Base-by-base conservation (phyloP, 805 yeast species). In the Candida nemodendra region DNA sequence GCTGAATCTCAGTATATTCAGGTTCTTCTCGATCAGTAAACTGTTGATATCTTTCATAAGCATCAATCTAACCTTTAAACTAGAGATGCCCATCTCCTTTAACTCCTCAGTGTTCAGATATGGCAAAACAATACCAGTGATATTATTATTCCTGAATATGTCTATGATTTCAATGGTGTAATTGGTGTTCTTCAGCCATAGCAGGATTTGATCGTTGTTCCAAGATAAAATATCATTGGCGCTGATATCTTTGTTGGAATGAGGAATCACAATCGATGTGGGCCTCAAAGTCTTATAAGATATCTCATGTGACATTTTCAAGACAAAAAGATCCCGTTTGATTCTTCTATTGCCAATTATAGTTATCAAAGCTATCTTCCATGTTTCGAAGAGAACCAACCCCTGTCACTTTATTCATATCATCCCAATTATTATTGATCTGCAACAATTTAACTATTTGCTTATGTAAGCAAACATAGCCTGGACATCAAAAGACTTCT, bases 81-180 rank as follows among this genome's bases (percentile, higher is more conserved):
- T 64, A 5, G 44, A 39, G 1, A 84, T 71, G 2, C 90, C 95
- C 53, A 91, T 64, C 36, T 89, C 96, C 43, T 70, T 67, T 30
- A 90, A 73, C 54, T 88, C 93, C 7, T 74, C 77, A 9, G 84
- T 76, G 22, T 78, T 77, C 34, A 90, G 65, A 44, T 77, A 80
- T 2, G 86, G 79, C 35, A 91, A 64, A 4, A 84, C 70, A 21
- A 83, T 76, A 2, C 96, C 96, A 3, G 82, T 78, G 34, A 86
- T 76, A 48, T 79, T 79, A 59, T 86, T 76, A 3, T 68, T 70
- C 18, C 69, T 62, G 53, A 82, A 80, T 18, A 42, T 32, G 17
- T 49, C 60, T 16, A 60, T 39, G 6, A 59, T 45, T 9, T 50
- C 54, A 28, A 47, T 51, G 1, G 49, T 23, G 34, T 52, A 56